These are phyloP conservation scores for Gaertneriomyces sp. DNA, from an alignment of 192 early-diverging fungal genomes.

Conservation along the genomic window DNA sequence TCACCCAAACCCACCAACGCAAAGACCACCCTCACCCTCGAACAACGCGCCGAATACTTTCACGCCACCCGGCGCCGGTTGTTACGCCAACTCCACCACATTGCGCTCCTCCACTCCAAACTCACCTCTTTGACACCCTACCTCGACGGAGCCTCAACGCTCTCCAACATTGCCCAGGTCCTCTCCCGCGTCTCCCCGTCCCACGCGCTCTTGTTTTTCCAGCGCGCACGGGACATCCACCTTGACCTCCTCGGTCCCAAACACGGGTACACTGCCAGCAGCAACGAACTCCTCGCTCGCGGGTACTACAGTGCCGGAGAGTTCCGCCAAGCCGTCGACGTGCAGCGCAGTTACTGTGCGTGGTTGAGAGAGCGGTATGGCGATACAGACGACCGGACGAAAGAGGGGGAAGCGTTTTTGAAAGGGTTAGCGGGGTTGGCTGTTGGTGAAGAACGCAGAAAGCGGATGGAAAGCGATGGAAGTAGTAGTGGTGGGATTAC, in stretches of 20 bases:
- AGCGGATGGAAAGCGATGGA: too few species aligned
- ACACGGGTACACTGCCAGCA: slow-evolving; percentile 61
- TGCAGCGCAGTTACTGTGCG: slow-evolving; percentile 64
- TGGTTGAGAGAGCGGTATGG: slow-evolving; percentile 61
- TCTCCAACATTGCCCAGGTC: slow-evolving; percentile 35
- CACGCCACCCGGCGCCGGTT: neutral
- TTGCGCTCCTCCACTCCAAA: slow-evolving; percentile 75
- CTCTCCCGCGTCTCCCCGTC: slow-evolving; percentile 49
- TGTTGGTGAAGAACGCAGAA: slow-evolving; percentile 8
- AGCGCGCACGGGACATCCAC: slow-evolving; percentile 66
- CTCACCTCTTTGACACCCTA: slow-evolving; percentile 66
- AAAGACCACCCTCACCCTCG: neutral
- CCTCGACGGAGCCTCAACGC: slow-evolving; percentile 82
- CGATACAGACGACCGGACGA: slow-evolving; percentile 67
- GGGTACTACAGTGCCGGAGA: slow-evolving; percentile 65
- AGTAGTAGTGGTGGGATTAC: neutral
- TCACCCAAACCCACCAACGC: neutral
- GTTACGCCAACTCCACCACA: slow-evolving; percentile 77
- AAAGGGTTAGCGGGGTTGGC: slow-evolving; percentile 13
- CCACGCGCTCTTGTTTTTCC: slow-evolving; percentile 58
- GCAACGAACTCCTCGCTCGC: slow-evolving; percentile 74
- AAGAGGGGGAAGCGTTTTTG: slow-evolving; percentile 31
- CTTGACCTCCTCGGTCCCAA: slow-evolving; percentile 64
- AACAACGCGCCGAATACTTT: neutral
- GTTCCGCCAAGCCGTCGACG: slow-evolving; percentile 69